Evolutionary conservation across 139 green algal genomes (phyloP), one percentile per base, ranked within the genome.

Genomic region (Axilococcus clingmanii): DNA sequence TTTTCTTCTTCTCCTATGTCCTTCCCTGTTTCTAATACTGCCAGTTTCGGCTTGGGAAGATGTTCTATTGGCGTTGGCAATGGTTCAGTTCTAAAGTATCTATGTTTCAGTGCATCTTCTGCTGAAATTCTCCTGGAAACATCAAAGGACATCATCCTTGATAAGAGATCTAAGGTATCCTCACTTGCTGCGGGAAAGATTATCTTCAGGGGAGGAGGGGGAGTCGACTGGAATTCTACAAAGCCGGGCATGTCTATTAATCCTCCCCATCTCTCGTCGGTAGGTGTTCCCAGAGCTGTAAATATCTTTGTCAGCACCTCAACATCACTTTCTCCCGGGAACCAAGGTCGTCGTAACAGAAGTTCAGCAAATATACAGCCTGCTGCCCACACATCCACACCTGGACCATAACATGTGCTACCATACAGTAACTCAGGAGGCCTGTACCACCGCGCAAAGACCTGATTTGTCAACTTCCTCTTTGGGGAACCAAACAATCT

Each of bases 371-470:
- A 81, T 6, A 92, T 66, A 63, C 87, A 96, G 12, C 88, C 88
- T 11, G 77, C 72, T 7, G 79, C 87, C 88, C 88, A 96, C 6
- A 95, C 59, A 65, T 96, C 88, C 14, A 93, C 65, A 1, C 35
- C 47, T n/a, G 82, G 59, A 11, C 76, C 73, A 55, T 96, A 96
- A 55, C 59, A 69, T 11, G 49, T 71, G 19, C 64, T 72, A 24
- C 86, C 86, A 52, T 86, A 91, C 14, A 96, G 70, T 42, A 96
- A 74, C 77, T 96, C 88, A 9, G 87, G 86, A 0, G 87, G 33
- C 7, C 87, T 66, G 63, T 95, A 95, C 86, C 86, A 95, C 2
- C 72, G 63, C 1, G 87, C 83, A 81, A 95, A 95, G 37, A 95
- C 87, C 72, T 82, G 71, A 54, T 79, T 69, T 7, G 84, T 94